Conservation (phyloP, 495 filamentous ascomycete genomes). For the Aspergillus hancockii region DNA sequence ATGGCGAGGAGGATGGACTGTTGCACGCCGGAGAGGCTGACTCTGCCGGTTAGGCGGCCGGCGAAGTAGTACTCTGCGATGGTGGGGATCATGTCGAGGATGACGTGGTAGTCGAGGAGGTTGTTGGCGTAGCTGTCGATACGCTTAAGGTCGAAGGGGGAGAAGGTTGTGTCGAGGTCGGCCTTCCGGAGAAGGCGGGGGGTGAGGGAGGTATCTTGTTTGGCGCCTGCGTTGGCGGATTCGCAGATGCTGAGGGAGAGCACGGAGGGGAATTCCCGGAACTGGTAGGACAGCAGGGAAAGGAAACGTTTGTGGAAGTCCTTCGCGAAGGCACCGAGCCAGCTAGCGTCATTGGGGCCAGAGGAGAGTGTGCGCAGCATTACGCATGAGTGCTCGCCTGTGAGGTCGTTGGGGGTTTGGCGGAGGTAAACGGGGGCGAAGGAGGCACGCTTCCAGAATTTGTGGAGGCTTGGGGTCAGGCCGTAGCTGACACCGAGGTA, state of each 20-base stretch:
- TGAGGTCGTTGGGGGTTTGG: conserved; percentile 94
- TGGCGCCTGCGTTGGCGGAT: conserved; percentile 74
- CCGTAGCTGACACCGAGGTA: conserved; percentile 96
- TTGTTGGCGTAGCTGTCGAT: conserved; percentile 95
- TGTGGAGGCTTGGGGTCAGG: conserved; percentile 83
- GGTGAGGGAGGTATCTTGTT: conserved; percentile 50
- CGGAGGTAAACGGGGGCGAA: conserved; percentile 92
- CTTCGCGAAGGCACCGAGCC: conserved; percentile 85
- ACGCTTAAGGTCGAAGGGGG: conserved; percentile 91
- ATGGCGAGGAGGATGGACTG: conserved; percentile 83
- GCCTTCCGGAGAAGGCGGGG: conserved; percentile 61
- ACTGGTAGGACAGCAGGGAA: conserved; percentile 84
- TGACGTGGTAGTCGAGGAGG: conserved; percentile 95
- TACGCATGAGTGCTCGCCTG: conserved; percentile 95
- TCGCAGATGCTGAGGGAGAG: conserved; percentile 87
- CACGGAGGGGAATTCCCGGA: conserved; percentile 79
- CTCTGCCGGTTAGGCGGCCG: conserved; percentile 62
- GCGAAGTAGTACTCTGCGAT: conserved; percentile 82
- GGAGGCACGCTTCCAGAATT: conserved; percentile 90
- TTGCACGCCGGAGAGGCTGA: conserved; percentile 77
- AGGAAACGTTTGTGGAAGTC: conserved; percentile 95
- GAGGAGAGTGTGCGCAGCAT: conserved; percentile 78
- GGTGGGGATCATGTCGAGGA: conserved; percentile 85
- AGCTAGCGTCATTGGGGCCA: conserved; percentile 65
- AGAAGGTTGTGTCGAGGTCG: conserved; percentile 73